Evolutionary conservation across 805 yeast genomes (phyloP).

Genomic region (Yarrowia divulgata): DNA sequence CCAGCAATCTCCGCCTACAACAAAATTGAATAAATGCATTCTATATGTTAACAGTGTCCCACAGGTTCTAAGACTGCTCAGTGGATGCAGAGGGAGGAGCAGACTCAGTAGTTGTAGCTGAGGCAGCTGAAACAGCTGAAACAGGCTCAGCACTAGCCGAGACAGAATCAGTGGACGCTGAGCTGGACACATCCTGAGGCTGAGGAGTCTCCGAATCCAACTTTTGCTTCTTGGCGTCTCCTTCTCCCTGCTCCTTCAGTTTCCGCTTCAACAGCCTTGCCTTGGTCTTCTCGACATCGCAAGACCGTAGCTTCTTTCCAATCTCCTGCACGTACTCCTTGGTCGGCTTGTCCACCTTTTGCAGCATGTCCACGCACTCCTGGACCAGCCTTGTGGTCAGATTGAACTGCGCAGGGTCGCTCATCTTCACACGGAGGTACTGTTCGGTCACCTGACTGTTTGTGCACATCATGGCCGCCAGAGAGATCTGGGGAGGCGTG

Average conservation of each 20-base stretch:
- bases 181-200: not conserved
- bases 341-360: conserved; percentile 42
- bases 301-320: conserved; percentile 50
- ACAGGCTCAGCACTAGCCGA: not conserved
- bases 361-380: conserved; percentile 46
- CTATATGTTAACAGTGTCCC: not conserved
- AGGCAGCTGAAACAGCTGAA: no score
- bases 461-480: conserved; percentile 77
- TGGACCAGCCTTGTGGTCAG: conserved; percentile 44
- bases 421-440: conserved; percentile 72
- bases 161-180: not conserved
- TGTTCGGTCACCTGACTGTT: conserved; percentile 69
- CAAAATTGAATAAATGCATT: conserved; percentile 17
- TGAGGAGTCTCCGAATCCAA: conserved; percentile 28
- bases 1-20: no score
- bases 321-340: conserved; percentile 50
- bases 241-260: conserved; percentile 20
- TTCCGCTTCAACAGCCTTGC: conserved; percentile 15
- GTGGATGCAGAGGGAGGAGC: not conserved
- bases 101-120: not conserved
- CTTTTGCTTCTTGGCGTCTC: conserved; percentile 13
- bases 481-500: conserved; percentile 95
- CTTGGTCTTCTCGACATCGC: conserved; percentile 40
- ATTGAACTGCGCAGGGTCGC: conserved; percentile 42
- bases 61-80: not conserved